Base-by-base conservation (phyloP, 78 protist genomes). In the Monosiga brevicollis region DNA sequence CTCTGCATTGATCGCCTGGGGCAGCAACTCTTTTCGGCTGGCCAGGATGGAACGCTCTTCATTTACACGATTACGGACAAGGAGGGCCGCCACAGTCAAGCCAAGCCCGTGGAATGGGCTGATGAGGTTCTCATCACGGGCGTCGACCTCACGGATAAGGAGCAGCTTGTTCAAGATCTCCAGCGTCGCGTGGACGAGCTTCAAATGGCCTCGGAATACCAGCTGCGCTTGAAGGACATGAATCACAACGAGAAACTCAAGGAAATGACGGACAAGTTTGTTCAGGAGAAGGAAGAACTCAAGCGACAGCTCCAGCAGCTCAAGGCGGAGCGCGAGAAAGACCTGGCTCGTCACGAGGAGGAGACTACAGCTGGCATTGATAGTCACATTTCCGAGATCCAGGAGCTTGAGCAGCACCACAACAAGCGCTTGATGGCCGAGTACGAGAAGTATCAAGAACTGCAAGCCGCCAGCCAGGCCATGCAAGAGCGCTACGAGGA, bases 111-210 rank as follows among this genome's bases (percentile, higher is more conserved):
- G 42, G 77, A 6, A 3, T 90, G 1, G 40, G 87, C 90, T 11
- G 88, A 87, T 38, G 89, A 91, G 79, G 75, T 88, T n/a, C 87
- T 91, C 15, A 77, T 91, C 32, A 78, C 92, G 22, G 72, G 70
- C 71, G 11, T 83, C 36, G 88, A 87, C 71, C 82, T 88, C 38
- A 90, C 88, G 85, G 91, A 85, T 78, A 88, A 91, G 76, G 43
- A 78, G 23, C 22, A 35, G 55, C 2, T 11, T 37, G 72, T 79
- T 49, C 62, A 6, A 15, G 29, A 88, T 73, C 79, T 78, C 55
- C 40, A 78, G 77, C 0, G 32, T 55, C 78, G 83, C 41, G 89
- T 86, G 1, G 88, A 88, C 41, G 91, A 91, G 42, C 86, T 86
- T 41, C 40, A 49, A 42, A 42, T 77, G 70, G 85, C 85, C 42